Percentiles rank a stretch among this genome's conserved stretches.
Conservation (phyloP, 108 stramenopile genomes). For the Schizochytrium sp. region DNA sequence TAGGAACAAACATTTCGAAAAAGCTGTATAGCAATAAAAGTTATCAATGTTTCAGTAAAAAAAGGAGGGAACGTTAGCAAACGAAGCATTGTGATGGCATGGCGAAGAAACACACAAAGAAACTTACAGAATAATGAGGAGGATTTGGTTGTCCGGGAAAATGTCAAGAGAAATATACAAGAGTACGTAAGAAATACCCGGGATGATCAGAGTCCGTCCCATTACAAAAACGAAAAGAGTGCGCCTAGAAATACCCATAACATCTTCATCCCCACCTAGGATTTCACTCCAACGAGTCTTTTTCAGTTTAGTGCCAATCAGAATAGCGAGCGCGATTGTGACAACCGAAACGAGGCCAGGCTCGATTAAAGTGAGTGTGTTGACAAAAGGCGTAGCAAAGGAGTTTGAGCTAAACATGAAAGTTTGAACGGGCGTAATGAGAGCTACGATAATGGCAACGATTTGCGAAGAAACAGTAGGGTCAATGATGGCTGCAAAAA, state of each 20-base stretch:
- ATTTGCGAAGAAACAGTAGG: constrained; percentile 41
- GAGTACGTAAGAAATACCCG: neutral
- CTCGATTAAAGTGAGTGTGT: neutral
- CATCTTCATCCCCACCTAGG: neutral
- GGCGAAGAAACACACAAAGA: no score
- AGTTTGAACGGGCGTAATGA: constrained; percentile 4
- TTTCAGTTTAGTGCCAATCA: neutral
- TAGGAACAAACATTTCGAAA: constrained; percentile 27
- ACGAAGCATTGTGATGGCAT: no score
- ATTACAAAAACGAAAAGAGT: constrained; percentile 35
- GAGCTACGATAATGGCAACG: constrained; percentile 15
- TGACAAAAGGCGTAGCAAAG: neutral
- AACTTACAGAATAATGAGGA: neutral
- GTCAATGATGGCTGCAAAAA: neutral
- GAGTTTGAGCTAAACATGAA: constrained; percentile 2
- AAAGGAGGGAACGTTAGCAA: no score
- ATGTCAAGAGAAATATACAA: constrained; percentile 26
- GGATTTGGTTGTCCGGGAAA: constrained; percentile 49
- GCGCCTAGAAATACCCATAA: constrained; percentile 2
- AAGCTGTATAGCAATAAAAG: neutral
- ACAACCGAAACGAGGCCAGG: constrained; percentile 28
- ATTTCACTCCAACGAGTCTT: constrained; percentile 14
- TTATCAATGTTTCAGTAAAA: no score
- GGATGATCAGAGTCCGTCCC: constrained; percentile 24
- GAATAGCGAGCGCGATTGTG: neutral